Base-by-base conservation (phyloP, 805 yeast genomes). In the Wickerhamiella allomyrinae region DNA sequence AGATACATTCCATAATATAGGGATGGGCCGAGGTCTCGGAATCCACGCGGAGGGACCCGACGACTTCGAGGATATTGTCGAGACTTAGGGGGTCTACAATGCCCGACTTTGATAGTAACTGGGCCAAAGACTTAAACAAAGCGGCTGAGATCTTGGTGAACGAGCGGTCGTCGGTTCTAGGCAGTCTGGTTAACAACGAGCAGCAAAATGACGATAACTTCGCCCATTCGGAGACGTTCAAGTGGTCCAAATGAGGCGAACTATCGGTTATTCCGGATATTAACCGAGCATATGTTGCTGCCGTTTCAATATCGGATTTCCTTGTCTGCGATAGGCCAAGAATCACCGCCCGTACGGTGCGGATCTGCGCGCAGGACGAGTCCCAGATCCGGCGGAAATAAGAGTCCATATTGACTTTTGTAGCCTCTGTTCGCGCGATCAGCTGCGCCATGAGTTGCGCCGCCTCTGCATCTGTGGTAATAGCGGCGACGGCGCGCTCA, bases 1-100 rank as follows among this genome's bases (percentile, higher is more conserved):
- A n/a, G 13, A 41, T 19, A 19, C 45, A 42, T 9, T 41, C 37
- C 46, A 49, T 40, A 9, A 47, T 27, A 19, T 42, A 35, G 8
- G 36, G 38, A 17, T 47, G 46, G 13, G 44, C 34, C 6, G 50
- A 40, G 3, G 45, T 41, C 10, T 34, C 37, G 10, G 9, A 15
- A 8, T 19, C 10, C 6, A 13, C 20, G 14, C 5, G 7, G 27
- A 34, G 20, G 3, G 25, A 8, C 10, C 9, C 25, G 13, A 34
- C 20, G 3, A 25, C 20, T 8, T 8, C 25, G 17, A 34, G 37
- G 17, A 34, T 21, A 5, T 20, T 17, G 10, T 24, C 10, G n/a
- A 34, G 13, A 13, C 10, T 13, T 20, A 17, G 5, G 7, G 17
- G 25, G 20, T 34, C 37, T 9, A 34, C 24, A 3, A 20, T 7